Conservation (phyloP, 164 flowering plant species). For the Akebia trifoliata region DNA sequence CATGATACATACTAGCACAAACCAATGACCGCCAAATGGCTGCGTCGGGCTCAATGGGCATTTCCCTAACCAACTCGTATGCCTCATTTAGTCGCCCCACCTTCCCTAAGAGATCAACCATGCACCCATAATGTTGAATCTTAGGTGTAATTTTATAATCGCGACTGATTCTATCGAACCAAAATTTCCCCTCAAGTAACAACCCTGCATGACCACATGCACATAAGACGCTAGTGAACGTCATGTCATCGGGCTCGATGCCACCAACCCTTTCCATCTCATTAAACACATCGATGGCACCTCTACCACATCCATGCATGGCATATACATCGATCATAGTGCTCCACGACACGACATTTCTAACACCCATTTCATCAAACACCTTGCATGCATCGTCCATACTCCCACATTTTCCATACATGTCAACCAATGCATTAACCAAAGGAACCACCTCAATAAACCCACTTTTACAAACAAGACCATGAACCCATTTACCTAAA, state of each 20-base stretch:
- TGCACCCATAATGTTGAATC: slow-evolving; percentile 25
- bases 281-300: slow-evolving; percentile 8
- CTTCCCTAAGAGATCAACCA: slow-evolving; percentile 22
- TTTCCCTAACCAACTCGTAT: slow-evolving; percentile 10
- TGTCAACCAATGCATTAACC: slow-evolving; percentile 17
- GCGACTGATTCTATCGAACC: slow-evolving; percentile 12
- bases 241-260: slow-evolving; percentile 19
- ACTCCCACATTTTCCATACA: slow-evolving; percentile 24
- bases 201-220: slow-evolving; percentile 23
- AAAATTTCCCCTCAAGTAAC: slow-evolving; percentile 12
- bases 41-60: slow-evolving; percentile 19
- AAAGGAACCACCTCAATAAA: slow-evolving; percentile 15
- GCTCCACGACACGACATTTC: slow-evolving; percentile 23
- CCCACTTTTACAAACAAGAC: slow-evolving; percentile 15
- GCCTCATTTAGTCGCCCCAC: slow-evolving; percentile 18
- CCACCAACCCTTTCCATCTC: slow-evolving; percentile 13
- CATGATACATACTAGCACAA: slow-evolving; percentile 15
- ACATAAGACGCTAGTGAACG: slow-evolving; percentile 21
- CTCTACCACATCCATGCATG: slow-evolving; percentile 17
- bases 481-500: slow-evolving; percentile 21
- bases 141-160: slow-evolving; percentile 12
- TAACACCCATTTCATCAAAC: slow-evolving; percentile 18
- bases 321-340: slow-evolving; percentile 20
- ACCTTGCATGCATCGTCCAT: slow-evolving; percentile 12
- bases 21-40: slow-evolving; percentile 17